phyloP scores from a whole-genome alignment of 1,284 basidiomycete species.

The Omphalotus olearius region DNA sequence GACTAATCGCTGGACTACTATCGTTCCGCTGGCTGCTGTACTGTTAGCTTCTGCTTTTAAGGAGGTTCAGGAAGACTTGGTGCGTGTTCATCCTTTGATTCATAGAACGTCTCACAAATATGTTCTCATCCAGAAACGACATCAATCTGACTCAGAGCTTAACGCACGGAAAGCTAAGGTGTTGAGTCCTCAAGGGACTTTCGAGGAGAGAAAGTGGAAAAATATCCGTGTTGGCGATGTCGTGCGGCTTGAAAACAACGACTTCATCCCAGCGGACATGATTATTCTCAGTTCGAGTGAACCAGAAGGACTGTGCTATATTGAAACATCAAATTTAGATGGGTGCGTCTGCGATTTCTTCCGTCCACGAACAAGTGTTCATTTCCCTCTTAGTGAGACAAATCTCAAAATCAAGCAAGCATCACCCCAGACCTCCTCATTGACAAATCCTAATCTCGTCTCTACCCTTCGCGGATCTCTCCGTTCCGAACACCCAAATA shows the following conservation, averaged over 20 bases:
- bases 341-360: constrained; percentile 51
- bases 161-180: constrained; percentile 84
- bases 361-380: neutral
- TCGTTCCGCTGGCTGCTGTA: constrained; percentile 87
- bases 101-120: constrained; percentile 8
- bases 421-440: constrained; percentile 72
- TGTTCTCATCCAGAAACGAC: constrained; percentile 70
- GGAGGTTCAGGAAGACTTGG: constrained; percentile 92
- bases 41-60: constrained; percentile 96
- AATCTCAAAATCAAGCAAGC: constrained; percentile 99
- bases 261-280: constrained; percentile 96
- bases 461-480: constrained; percentile 78
- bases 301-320: constrained; percentile 95
- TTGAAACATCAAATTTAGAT: constrained; percentile 97
- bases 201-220: constrained; percentile 83
- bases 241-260: constrained; percentile 85
- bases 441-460: constrained; percentile 79
- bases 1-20: constrained; percentile 94
- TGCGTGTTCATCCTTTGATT: constrained; percentile 25
- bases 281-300: constrained; percentile 88
- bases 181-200: constrained; percentile 61
- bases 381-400: constrained; percentile 67
- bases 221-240: constrained; percentile 91
- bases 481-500: constrained; percentile 95
- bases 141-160: constrained; percentile 91